phyloP scores from a whole-genome alignment of 1,284 basidiomycete genomes.

The Mycosarcoma maydis region DNA sequence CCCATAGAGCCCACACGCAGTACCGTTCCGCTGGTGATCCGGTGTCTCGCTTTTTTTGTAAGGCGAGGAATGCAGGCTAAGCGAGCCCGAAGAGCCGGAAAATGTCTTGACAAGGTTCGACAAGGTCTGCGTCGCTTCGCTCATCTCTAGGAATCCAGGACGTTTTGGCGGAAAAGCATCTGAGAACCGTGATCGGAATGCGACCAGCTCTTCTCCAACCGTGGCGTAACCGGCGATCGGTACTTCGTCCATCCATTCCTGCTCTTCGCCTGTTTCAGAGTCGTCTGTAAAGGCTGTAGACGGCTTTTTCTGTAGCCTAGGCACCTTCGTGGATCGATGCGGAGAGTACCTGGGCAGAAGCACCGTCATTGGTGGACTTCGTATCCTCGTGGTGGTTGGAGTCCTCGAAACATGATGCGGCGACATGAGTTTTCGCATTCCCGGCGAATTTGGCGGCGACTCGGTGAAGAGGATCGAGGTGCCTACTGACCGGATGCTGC shows the following conservation, averaged over 20 bases:
- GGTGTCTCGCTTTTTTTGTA: constrained; percentile 12
- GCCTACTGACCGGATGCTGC: constrained; percentile 33
- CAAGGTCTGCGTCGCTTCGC: constrained; percentile 26
- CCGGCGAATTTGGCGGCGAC: constrained; percentile 19
- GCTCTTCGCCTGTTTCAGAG: constrained; percentile 11
- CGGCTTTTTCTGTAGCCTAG: constrained; percentile 4
- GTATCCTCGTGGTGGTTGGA: constrained; percentile 4
- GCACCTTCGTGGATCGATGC: not conserved
- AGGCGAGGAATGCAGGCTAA: constrained; percentile 16
- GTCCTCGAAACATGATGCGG: constrained; percentile 4
- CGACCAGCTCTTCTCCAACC: not conserved
- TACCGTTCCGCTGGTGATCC: constrained; percentile 3
- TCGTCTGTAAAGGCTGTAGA: constrained; percentile 13
- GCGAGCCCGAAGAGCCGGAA: constrained; percentile 17
- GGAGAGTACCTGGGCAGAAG: constrained; percentile 24
- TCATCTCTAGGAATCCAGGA: constrained; percentile 41
- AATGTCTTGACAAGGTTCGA: constrained; percentile 29
- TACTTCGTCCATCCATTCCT: constrained; percentile 35
- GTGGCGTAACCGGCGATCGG: not conserved
- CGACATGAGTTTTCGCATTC: constrained; percentile 26
- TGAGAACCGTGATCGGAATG: constrained; percentile 8
- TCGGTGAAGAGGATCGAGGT: constrained; percentile 40
- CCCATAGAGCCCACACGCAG: constrained; percentile 15
- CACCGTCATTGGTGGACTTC: constrained; percentile 20
- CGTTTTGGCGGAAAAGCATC: constrained; percentile 5